Evolutionary conservation across 2,329 filamentous ascomycete genomes (phyloP).

Genomic region (Lecanicillium sp.): DNA sequence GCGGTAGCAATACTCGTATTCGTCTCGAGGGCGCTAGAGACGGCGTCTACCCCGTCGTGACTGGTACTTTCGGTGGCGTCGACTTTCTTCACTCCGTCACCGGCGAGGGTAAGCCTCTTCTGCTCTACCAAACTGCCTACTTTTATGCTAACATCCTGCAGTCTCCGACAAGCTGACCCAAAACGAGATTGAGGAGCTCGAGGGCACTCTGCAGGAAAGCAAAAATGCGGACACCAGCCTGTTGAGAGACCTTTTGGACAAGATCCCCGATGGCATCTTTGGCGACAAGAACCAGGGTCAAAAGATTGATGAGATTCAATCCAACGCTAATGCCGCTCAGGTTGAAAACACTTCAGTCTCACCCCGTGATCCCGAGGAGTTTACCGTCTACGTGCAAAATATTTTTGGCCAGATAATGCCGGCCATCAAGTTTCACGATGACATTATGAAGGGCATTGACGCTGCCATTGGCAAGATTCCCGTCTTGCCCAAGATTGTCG

Average conservation of each 20-base stretch:
- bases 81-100: conserved; percentile 89
- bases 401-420: conserved; percentile 78
- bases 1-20: conserved; percentile 67
- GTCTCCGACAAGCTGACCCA: conserved; percentile 86
- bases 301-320: conserved; percentile 73
- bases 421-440: conserved; percentile 84
- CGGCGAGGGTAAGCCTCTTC: conserved; percentile 43
- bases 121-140: neutral
- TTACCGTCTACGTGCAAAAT: conserved; percentile 67
- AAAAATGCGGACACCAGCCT: conserved; percentile 61
- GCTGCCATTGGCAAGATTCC: conserved; percentile 79
- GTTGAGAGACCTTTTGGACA: conserved; percentile 70
- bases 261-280: conserved; percentile 74
- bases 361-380: conserved; percentile 76
- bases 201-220: conserved; percentile 68
- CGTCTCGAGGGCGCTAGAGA: conserved; percentile 57
- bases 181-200: conserved; percentile 81
- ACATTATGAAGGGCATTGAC: conserved; percentile 72
- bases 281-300: conserved; percentile 66
- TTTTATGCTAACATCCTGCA: conserved; percentile 19
- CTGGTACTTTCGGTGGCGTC: conserved; percentile 89
- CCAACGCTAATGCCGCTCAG: conserved; percentile 66
- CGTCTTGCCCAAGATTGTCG: conserved; percentile 73
- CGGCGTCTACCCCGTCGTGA: conserved; percentile 73
- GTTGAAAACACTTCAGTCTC: conserved; percentile 68